Conservation (phyloP, 805 yeast genomes). For the Starmerella stigmatis region DNA sequence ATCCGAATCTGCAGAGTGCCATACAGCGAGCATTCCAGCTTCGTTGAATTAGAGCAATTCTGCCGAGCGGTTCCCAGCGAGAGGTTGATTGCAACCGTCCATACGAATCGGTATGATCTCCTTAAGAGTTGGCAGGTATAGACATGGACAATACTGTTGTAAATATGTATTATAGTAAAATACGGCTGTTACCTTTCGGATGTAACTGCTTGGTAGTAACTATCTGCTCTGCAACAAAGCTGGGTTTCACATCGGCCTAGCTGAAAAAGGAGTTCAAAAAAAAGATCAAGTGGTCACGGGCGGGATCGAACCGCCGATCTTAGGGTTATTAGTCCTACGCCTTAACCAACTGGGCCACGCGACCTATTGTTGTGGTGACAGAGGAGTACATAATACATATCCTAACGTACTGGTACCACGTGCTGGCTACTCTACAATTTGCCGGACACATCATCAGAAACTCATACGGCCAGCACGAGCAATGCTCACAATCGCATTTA, state of each 20-base stretch:
- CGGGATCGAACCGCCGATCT: slow-evolving; percentile 42
- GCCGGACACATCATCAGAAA: too few relatives aligned
- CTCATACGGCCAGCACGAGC: too few relatives aligned
- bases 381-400: too few relatives aligned
- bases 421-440: too few relatives aligned
- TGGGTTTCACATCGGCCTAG: too few relatives aligned
- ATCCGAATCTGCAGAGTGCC: slow-evolving; percentile 57
- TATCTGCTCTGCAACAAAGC: too few relatives aligned
- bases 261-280: slow-evolving; percentile 1
- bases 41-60: slow-evolving; percentile 63
- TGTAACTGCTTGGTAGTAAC: too few relatives aligned
- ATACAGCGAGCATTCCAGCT: slow-evolving; percentile 90
- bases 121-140: slow-evolving; percentile 19
- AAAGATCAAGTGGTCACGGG: slow-evolving; percentile 29
- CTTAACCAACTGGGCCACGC: slow-evolving; percentile 54
- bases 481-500: too few relatives aligned
- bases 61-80: slow-evolving; percentile 42
- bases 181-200: not conserved
- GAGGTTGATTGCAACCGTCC: slow-evolving; percentile 69
- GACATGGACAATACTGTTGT: not conserved
- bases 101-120: slow-evolving; percentile 22
- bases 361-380: slow-evolving; percentile 31
- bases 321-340: slow-evolving; percentile 50
- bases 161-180: not conserved
- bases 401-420: too few relatives aligned